Evolutionary conservation across 2,329 filamentous ascomycete genomes (phyloP).

Genomic region (Neopestalotiopsis sp.): DNA sequence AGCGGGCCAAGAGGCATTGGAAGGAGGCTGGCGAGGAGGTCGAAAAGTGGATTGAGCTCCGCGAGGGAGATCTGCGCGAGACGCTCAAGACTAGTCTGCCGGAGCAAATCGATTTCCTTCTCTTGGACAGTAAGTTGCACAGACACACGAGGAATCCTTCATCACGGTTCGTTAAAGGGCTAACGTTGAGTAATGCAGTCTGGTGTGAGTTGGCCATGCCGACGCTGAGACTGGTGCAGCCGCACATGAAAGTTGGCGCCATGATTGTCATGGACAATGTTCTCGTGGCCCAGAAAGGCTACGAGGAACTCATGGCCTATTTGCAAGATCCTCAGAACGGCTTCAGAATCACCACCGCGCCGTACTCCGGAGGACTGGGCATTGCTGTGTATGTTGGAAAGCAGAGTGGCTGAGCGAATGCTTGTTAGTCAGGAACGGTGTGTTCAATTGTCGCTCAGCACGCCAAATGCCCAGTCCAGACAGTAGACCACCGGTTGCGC

Average conservation of each 20-base stretch:
- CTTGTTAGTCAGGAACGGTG: too few relatives aligned
- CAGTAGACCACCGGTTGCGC: too few relatives aligned
- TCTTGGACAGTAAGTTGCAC: conserved; percentile 63
- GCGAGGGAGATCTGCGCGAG: conserved; percentile 62
- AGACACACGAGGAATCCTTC: neutral
- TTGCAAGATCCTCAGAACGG: conserved; percentile 51
- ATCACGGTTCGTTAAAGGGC: neutral
- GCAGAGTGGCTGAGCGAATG: too few relatives aligned
- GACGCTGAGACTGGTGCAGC: conserved; percentile 51
- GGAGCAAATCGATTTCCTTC: conserved; percentile 56
- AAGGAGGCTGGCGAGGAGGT: conserved; percentile 53
- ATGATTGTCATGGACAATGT: conserved; percentile 58
- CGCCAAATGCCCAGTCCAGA: too few relatives aligned
- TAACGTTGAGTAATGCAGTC: conserved; percentile 42
- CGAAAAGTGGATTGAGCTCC: conserved; percentile 57
- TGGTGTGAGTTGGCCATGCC: conserved; percentile 62
- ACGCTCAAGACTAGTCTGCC: conserved; percentile 57
- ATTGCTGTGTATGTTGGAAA: neutral
- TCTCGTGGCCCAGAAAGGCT: conserved; percentile 42
- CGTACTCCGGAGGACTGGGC: conserved; percentile 51
- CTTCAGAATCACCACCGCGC: conserved; percentile 55
- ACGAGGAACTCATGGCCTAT: conserved; percentile 53
- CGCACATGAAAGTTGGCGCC: conserved; percentile 50
- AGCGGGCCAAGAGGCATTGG: conserved; percentile 59
- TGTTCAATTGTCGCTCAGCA: too few relatives aligned